These are phyloP conservation scores for Magnolia changhungtana DNA, from an alignment of 164 flowering plant species.

Conservation along the genomic window DNA sequence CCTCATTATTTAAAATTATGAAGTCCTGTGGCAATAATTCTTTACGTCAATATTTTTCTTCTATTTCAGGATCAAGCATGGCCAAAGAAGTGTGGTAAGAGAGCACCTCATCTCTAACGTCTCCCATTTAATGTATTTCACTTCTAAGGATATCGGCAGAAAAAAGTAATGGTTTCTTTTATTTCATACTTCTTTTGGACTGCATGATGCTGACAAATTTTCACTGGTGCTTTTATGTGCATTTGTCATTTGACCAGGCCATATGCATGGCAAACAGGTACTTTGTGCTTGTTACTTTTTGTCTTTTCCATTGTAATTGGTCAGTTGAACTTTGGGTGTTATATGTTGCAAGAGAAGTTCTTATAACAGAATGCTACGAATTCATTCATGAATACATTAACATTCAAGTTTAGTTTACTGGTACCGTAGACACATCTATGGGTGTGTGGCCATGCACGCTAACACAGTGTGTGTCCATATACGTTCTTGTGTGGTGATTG, in stretches of 20 bases:
- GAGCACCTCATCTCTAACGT: not conserved
- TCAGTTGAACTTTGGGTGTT: too few species aligned
- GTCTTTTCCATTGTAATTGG: not conserved
- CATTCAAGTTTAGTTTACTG: too few species aligned
- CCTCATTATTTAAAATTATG: not conserved
- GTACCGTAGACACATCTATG: too few species aligned
- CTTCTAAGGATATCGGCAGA: not conserved
- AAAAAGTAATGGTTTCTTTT: too few species aligned
- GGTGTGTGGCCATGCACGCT: too few species aligned
- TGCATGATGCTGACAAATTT: not conserved
- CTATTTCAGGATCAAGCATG: constrained; percentile 31
- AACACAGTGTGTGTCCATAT: too few species aligned
- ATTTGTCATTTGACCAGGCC: constrained; percentile 15
- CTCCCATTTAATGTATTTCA: not conserved
- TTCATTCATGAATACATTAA: too few species aligned
- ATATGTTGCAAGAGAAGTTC: too few species aligned
- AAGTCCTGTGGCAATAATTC: not conserved
- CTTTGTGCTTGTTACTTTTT: not conserved
- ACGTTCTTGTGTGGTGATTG: not conserved
- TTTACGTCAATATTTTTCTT: not conserved
- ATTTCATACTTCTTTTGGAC: not conserved
- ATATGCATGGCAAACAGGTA: constrained; percentile 40
- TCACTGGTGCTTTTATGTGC: not conserved
- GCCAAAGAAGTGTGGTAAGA: constrained; percentile 35
- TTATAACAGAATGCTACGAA: too few species aligned